Evolutionary conservation across 2,329 filamentous ascomycete species (phyloP).

Genomic region (Helotiales sp.): DNA sequence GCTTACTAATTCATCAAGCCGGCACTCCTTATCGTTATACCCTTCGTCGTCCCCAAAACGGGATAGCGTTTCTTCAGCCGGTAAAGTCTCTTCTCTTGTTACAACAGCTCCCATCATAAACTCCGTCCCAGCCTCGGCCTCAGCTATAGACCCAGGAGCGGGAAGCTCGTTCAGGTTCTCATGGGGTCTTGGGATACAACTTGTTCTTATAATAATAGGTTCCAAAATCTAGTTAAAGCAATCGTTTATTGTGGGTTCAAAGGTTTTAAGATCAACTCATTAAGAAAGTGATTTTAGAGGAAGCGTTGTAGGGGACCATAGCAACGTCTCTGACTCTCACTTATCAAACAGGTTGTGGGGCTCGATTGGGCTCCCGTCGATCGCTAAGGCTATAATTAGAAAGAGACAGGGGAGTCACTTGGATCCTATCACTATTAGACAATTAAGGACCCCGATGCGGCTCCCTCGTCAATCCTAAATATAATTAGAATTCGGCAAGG

Average conservation of each 20-base stretch:
- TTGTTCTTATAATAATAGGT: no score
- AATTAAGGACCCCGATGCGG: constrained; percentile 19
- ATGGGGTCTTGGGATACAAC: constrained; percentile 11
- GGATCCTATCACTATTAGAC: constrained; percentile 20
- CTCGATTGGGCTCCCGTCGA: constrained; percentile 3
- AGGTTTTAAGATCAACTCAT: no score
- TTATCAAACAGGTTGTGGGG: no score
- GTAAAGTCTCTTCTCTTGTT: constrained; percentile 3
- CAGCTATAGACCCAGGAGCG: not conserved
- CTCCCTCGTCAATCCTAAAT: constrained; percentile 16
- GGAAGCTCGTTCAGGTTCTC: constrained; percentile 4
- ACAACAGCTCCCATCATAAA: constrained; percentile 14
- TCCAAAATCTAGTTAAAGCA: no score
- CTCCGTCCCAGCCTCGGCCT: constrained; percentile 13
- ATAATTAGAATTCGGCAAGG: constrained; percentile 23
- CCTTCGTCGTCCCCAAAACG: not conserved
- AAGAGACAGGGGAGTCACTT: constrained; percentile 13
- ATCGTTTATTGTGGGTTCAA: no score
- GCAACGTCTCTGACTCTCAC: no score
- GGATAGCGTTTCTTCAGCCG: not conserved
- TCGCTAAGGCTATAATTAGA: constrained; percentile 10
- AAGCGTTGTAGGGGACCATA: no score
- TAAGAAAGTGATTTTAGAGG: no score
- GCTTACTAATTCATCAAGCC: not conserved
- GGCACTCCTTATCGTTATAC: no score